Evolutionary conservation across 257 asterid species (phyloP).

Genomic region (Linaria vulgaris): DNA sequence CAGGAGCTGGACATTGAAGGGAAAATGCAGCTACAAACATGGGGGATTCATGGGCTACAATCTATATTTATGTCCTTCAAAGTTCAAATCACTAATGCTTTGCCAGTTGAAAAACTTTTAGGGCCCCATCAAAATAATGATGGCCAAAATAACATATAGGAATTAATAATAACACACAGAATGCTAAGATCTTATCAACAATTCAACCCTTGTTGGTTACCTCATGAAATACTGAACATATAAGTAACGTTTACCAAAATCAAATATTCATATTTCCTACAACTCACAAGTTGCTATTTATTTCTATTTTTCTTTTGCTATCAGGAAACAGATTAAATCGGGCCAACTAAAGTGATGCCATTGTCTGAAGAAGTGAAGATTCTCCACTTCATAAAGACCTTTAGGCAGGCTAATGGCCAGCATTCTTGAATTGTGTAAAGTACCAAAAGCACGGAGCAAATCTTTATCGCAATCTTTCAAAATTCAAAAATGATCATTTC

Average conservation of each 20-base stretch:
- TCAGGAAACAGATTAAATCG: not conserved
- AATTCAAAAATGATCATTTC: conserved; percentile 1
- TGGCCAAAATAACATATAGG: too few species aligned
- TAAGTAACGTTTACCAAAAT: too few species aligned
- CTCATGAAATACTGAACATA: too few species aligned
- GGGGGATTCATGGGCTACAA: conserved; percentile 19
- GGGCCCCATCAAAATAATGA: too few species aligned
- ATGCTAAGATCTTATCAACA: too few species aligned
- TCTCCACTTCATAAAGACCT: conserved; percentile 5
- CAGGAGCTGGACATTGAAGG: not conserved
- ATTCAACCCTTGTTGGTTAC: too few species aligned
- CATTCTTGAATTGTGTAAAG: conserved; percentile 8
- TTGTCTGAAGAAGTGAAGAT: conserved; percentile 17
- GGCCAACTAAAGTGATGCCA: not conserved
- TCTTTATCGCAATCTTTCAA: conserved; percentile 17
- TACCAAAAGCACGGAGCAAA: conserved; percentile 19
- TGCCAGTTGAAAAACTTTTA: too few species aligned
- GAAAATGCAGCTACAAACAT: not conserved
- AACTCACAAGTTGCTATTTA: too few species aligned
- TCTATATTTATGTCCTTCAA: not conserved
- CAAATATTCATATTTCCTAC: too few species aligned
- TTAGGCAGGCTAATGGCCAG: conserved; percentile 6
- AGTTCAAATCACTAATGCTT: conserved; percentile 13
- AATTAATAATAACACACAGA: too few species aligned
- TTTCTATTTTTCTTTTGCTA: not conserved